phyloP scores from a whole-genome alignment of 2,329 filamentous ascomycete genomes.

The Aspergillus sclerotialis region DNA sequence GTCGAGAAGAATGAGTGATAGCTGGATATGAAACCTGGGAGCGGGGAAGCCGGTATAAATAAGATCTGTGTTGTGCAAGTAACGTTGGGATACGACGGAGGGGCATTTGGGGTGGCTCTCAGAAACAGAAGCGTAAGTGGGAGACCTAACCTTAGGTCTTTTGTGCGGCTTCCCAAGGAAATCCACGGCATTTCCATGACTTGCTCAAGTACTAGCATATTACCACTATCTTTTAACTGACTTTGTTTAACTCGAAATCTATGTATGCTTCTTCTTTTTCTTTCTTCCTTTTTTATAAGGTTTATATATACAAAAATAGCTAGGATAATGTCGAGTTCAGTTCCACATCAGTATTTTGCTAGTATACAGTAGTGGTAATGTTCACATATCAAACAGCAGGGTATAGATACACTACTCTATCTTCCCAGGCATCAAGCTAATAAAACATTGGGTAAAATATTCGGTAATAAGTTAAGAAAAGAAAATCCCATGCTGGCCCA shows the following conservation, averaged over 20 bases:
- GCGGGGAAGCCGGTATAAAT: slow-evolving; percentile 1
- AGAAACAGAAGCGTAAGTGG: slow-evolving; percentile 10
- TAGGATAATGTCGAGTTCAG: too few species aligned
- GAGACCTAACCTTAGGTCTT: too few species aligned
- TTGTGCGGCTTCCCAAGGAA: too few species aligned
- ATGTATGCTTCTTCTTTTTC: neutral
- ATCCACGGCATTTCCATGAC: neutral
- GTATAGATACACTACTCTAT: too few species aligned
- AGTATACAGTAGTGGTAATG: too few species aligned
- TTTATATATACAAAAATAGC: too few species aligned
- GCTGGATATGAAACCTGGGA: slow-evolving; percentile 3
- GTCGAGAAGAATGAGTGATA: slow-evolving; percentile 15
- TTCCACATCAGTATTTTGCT: too few species aligned
- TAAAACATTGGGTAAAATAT: neutral
- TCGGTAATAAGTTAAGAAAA: too few species aligned
- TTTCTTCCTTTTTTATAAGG: neutral
- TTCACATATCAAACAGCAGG: too few species aligned
- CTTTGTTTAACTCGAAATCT: neutral
- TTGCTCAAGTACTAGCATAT: neutral
- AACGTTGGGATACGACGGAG: slow-evolving; percentile 22
- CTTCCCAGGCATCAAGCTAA: too few species aligned
- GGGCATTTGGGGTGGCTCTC: slow-evolving; percentile 22
- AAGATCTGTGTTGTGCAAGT: slow-evolving; percentile 12
- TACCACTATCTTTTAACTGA: neutral
- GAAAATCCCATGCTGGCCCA: too few species aligned